phyloP scores from a whole-genome alignment of 164 flowering plant species.

The Dillenia turbinata region DNA sequence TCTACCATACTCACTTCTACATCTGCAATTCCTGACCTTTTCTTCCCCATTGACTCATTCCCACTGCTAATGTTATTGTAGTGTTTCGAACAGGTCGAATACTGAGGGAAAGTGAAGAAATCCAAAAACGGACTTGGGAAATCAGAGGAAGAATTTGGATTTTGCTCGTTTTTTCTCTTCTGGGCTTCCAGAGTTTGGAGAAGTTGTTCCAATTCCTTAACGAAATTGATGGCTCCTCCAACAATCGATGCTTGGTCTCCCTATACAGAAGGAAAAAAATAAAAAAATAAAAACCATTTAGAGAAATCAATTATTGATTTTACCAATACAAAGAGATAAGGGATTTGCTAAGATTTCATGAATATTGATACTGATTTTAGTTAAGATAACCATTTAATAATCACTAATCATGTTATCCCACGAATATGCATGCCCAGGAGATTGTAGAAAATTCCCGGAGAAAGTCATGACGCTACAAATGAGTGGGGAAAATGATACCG shows the following conservation, averaged over 20 bases:
- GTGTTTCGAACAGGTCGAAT: slow-evolving; percentile 24
- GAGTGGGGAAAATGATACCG: too few species aligned
- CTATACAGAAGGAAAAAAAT: slow-evolving; percentile 17
- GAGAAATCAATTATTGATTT: background rate
- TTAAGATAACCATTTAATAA: too few species aligned
- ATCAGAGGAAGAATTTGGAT: too few species aligned
- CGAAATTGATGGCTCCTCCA: slow-evolving; percentile 89
- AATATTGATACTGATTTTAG: too few species aligned
- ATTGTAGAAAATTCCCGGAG: too few species aligned
- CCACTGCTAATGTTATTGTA: background rate
- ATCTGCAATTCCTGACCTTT: slow-evolving; percentile 43
- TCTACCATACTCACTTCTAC: slow-evolving; percentile 92
- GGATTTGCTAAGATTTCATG: too few species aligned
- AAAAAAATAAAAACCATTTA: background rate
- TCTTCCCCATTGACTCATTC: slow-evolving; percentile 9
- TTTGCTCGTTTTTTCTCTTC: slow-evolving; percentile 19
- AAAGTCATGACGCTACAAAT: too few species aligned
- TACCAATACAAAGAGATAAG: too few species aligned
- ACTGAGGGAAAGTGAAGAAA: slow-evolving; percentile 69
- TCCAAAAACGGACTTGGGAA: slow-evolving; percentile 36
- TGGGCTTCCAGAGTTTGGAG: slow-evolving; percentile 55
- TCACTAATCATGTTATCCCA: too few species aligned
- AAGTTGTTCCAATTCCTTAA: slow-evolving; percentile 83
- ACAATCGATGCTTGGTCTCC: slow-evolving; percentile 97
- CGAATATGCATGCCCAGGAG: too few species aligned